Evolutionary conservation across 2,329 filamentous ascomycete species (phyloP).

Genomic region (Trichoderma citrinoviride): DNA sequence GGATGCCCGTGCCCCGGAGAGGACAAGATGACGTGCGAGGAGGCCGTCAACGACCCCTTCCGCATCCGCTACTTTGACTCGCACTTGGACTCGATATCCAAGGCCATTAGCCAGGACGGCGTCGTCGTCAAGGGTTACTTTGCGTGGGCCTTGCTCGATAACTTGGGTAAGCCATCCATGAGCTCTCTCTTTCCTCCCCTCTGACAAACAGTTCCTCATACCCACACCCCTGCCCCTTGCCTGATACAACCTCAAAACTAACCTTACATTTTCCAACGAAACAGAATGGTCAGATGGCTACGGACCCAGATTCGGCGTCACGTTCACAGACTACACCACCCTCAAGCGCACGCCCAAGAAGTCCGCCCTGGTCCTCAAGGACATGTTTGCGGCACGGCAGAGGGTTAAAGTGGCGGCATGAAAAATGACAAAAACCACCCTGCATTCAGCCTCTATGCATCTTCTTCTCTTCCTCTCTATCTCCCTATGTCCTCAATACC

Average conservation of each 20-base stretch:
- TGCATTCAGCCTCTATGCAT: conserved; percentile 1
- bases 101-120: conserved; percentile 32
- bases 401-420: conserved; percentile 18
- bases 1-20: conserved; percentile 38
- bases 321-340: conserved; percentile 39
- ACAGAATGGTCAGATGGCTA: conserved; percentile 40
- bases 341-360: conserved; percentile 40
- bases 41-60: conserved; percentile 37
- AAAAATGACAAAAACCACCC: neutral
- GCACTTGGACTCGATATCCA: conserved; percentile 39
- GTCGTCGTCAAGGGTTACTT: conserved; percentile 35
- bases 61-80: conserved; percentile 39
- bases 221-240: neutral
- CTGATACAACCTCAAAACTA: neutral
- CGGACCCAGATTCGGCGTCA: conserved; percentile 39
- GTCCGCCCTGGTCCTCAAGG: conserved; percentile 33
- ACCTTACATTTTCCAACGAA: neutral
- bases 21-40: conserved; percentile 34
- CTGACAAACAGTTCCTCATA: too few relatives aligned
- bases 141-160: conserved; percentile 38
- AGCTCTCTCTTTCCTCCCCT: too few relatives aligned
- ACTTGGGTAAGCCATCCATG: conserved; percentile 32
- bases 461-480: neutral
- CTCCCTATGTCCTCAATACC: neutral
- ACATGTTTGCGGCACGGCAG: conserved; percentile 29